phyloP scores from a whole-genome alignment of 2,329 filamentous ascomycete genomes.

The Talaromyces pinophilus region DNA sequence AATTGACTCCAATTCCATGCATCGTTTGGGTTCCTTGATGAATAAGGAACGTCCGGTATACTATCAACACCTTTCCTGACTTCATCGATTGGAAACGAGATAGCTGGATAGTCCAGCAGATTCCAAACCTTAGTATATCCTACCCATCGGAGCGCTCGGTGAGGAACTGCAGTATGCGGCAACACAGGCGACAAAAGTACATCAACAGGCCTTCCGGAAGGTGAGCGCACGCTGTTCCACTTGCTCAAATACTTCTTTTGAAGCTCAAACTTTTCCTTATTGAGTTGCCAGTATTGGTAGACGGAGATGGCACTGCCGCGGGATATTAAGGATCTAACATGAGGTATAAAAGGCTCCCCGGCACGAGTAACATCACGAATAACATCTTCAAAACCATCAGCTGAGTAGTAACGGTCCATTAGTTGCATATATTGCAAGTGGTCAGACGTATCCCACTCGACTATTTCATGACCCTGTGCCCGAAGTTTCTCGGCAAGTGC shows the following conservation, averaged over 20 bases:
- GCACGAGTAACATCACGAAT: conserved; percentile 54
- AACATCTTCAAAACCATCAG: conserved; percentile 65
- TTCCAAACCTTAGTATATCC: conserved; percentile 67
- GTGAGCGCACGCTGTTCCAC: conserved; percentile 54
- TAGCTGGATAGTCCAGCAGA: conserved; percentile 61
- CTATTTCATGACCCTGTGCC: conserved; percentile 55
- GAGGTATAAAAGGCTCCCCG: conserved; percentile 62
- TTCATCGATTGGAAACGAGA: conserved; percentile 57
- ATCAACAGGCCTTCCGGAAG: conserved; percentile 54
- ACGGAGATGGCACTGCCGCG: conserved; percentile 58
- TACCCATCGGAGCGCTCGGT: conserved; percentile 49
- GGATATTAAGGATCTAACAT: conserved; percentile 60
- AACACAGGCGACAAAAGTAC: conserved; percentile 60
- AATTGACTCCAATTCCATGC: conserved; percentile 55
- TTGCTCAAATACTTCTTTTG: conserved; percentile 61
- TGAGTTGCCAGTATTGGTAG: conserved; percentile 68
- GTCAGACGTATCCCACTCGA: conserved; percentile 55
- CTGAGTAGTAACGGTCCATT: conserved; percentile 64
- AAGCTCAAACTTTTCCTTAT: conserved; percentile 56
- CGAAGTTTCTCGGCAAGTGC: conserved; percentile 40
- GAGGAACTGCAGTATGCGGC: conserved; percentile 58
- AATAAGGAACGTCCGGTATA: conserved; percentile 29
- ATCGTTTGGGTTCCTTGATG: conserved; percentile 54
- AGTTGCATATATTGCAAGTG: conserved; percentile 59
- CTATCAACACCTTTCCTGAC: conserved; percentile 47